Conservation (phyloP, 176 grass and related monocot species). For the Ananas comosus region DNA sequence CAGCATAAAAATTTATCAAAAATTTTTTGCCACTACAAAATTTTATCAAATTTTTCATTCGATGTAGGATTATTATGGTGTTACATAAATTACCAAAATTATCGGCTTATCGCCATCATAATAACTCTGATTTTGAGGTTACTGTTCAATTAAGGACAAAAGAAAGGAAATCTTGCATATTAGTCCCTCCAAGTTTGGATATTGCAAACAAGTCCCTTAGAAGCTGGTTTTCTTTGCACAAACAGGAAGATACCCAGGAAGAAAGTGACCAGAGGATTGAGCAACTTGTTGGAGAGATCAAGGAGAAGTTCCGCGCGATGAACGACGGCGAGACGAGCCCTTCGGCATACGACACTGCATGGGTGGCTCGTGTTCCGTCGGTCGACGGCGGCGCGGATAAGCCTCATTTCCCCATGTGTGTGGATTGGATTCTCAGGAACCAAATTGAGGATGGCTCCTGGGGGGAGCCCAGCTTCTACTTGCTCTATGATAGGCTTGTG, state of each 20-base stretch:
- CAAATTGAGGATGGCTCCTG: conserved; percentile 26
- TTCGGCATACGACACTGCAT: conserved; percentile 37
- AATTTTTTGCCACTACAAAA: too few relatives aligned
- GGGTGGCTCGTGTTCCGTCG: conserved; percentile 29
- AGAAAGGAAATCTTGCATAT: too few relatives aligned
- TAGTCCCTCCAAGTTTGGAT: too few relatives aligned
- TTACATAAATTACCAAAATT: too few relatives aligned
- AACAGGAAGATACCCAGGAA: neutral
- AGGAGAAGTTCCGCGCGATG: conserved; percentile 13
- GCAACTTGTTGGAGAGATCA: conserved; percentile 15
- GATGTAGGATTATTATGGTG: too few relatives aligned
- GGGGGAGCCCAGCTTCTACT: conserved; percentile 19
- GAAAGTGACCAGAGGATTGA: conserved; percentile 4
- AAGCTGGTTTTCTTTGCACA: neutral
- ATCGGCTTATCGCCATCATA: too few relatives aligned
- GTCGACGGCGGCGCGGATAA: conserved; percentile 9
- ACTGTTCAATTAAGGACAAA: too few relatives aligned
- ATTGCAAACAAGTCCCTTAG: too few relatives aligned
- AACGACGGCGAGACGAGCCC: conserved; percentile 23
- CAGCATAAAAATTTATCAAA: too few relatives aligned
- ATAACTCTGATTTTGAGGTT: too few relatives aligned
- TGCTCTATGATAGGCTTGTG: conserved; percentile 25
- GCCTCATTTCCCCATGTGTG: conserved; percentile 19
- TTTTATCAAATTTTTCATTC: too few relatives aligned
- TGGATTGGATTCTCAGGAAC: conserved; percentile 26